Evolutionary conservation across 73 alveolate genomes (phyloP), one percentile per base, ranked within the genome.

Genomic region (Blepharisma stoltei): DNA sequence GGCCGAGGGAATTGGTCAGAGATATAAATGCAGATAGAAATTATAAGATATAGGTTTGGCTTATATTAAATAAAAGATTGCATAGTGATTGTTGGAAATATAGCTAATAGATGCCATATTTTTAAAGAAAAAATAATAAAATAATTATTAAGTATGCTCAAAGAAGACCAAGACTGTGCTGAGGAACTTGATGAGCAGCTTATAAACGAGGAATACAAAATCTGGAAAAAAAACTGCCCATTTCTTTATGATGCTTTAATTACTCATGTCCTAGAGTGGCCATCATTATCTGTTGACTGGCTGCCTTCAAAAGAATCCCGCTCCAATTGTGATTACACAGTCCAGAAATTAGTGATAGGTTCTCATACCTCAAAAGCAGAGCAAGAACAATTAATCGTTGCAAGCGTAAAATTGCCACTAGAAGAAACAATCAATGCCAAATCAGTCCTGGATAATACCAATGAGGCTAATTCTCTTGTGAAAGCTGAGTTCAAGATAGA

Each of bases 141-240:
- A 32, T 32, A 32, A 32, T 32, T 1, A 32, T 32, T 32, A 32
- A 32, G 41, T 32, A 32, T 32, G 41, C 41, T 32, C 41, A 60
- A 60, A 60, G 73, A 60, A 14, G 73, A 60, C 14, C 73, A 60
- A 25, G 73, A 60, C 45, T 60, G 73, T 25, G 73, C 73, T 8
- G 73, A 60, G 23, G 73, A 60, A 60, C 46, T 38, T 60, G 73
- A 60, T 8, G 73, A 60, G 46, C 73, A 60, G 5, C 18, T 86
- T 83, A 93, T 95, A 44, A 91, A 89, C 76, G 98, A 96, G 77
- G 98, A 96, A 78, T 96, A 96, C 68, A 94, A 93, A 83, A 90
- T 95, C 44, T 96, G 99, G 99, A 96, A 95, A 91, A 95, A 96
- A 87, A 93, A 94, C 81, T 89, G 97, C 1, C 99, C 97, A 54